Conservation (phyloP, 768 basidiomycete species). For the Glaciozyma antarctica region DNA sequence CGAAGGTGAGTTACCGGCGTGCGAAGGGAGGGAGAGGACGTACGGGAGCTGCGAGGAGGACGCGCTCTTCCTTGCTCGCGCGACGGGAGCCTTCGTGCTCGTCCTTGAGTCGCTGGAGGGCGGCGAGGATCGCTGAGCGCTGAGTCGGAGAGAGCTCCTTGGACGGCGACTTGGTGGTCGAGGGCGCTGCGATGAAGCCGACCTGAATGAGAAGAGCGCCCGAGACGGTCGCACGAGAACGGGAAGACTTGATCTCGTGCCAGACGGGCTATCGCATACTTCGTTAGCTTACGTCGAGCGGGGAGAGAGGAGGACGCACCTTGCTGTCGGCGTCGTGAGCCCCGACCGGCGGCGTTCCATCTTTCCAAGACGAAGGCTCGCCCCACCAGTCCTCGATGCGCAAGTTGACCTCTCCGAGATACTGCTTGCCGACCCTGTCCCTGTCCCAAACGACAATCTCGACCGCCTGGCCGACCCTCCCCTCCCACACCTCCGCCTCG, state of each 20-base stretch:
- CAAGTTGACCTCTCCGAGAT: constrained; percentile 76
- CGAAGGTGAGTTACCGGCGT: neutral
- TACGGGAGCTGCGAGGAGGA: constrained; percentile 66
- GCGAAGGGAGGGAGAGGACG: constrained; percentile 5
- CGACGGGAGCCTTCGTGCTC: constrained; percentile 52
- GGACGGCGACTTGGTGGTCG: constrained; percentile 9
- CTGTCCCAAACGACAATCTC: constrained; percentile 92
- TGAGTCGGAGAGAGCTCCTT: constrained; percentile 40
- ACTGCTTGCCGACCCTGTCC: constrained; percentile 77
- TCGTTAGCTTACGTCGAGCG: constrained; percentile 1
- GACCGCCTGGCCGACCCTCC: constrained; percentile 38
- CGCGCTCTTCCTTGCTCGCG: constrained; percentile 48
- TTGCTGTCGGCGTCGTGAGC: constrained; percentile 55
- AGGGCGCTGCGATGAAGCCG: constrained; percentile 46
- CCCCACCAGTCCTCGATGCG: constrained; percentile 69
- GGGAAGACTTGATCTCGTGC: constrained; percentile 45
- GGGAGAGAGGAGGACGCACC: constrained; percentile 44
- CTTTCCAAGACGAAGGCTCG: constrained; percentile 28
- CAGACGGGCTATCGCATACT: constrained; percentile 44
- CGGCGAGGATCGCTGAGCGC: constrained; percentile 34
- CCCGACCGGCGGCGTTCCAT: constrained; percentile 47
- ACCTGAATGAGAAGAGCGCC: constrained; percentile 56
- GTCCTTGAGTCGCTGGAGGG: constrained; percentile 6
- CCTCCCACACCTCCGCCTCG: constrained; percentile 25
- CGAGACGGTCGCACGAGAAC: constrained; percentile 46